phyloP scores from a whole-genome alignment of 441 rosid species.

The Corymbia calophylla region DNA sequence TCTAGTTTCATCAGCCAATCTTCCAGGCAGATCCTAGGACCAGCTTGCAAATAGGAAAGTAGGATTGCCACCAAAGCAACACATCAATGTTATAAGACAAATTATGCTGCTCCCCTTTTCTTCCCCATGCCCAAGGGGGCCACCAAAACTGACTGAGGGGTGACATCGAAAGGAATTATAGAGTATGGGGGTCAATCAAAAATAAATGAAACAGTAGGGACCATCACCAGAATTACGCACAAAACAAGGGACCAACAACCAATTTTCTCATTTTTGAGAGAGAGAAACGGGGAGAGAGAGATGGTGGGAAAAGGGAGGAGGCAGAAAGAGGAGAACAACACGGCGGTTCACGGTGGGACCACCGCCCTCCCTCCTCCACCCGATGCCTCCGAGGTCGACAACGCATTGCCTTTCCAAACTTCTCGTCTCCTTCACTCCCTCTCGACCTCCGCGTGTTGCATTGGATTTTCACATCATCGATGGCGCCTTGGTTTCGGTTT shows the following conservation, averaged over 20 bases:
- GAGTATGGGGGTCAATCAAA: neutral
- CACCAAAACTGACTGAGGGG: neutral
- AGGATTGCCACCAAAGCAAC: no score
- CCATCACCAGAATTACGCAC: neutral
- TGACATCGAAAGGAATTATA: neutral
- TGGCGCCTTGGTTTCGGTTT: no score
- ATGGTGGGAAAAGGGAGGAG: neutral
- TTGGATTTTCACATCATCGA: no score
- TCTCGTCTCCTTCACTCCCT: no score
- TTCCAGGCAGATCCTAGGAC: no score
- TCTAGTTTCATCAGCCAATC: no score
- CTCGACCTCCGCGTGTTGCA: no score
- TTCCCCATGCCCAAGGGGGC: no score
- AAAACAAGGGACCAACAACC: neutral
- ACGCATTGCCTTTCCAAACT: no score
- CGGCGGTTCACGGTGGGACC: slow-evolving; percentile 66
- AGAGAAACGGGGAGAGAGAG: neutral
- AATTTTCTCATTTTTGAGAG: neutral
- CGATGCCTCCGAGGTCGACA: slow-evolving; percentile 49
- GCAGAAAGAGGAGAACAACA: slow-evolving; percentile 69
- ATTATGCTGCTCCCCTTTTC: no score
- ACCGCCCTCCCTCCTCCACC: slow-evolving; percentile 77
- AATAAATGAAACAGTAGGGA: neutral
- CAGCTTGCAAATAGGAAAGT: no score
- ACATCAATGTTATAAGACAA: no score